Base-by-base conservation (phyloP, 805 yeast species). In the Sungouiella thailandica region DNA sequence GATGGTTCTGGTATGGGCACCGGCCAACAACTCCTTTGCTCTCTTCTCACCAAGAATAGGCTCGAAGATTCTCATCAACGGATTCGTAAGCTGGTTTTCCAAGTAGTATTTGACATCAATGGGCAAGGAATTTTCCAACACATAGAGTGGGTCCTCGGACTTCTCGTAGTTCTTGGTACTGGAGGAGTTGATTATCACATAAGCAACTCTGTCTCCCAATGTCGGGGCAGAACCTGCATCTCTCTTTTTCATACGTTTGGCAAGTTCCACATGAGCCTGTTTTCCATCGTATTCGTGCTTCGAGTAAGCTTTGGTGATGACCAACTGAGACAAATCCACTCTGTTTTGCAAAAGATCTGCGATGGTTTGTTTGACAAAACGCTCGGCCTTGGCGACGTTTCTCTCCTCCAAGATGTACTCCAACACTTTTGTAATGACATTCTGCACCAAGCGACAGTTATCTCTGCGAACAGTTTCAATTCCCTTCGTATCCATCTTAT, bases 381-480 rank as follows among this genome's bases (percentile, higher is more conserved):
- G 66, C 50, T 87, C 83, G 0, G 98, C 97, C 14, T 81, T 87
- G 7, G 69, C 72, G 12, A 88, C 95, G 53, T 93, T 83, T 47
- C 97, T 70, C 31, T 87, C 90, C 51, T 89, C 93, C 45, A 93
- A 65, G 39, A 94, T 87, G 41, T 76, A 74, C 41, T 85, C 86
- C 51, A 93, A 65, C 2, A 93, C 95, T 37, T 86, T 84, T 14
- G 96, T 94, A 60, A 93, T 85, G 13, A 94, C 98, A 51, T 85
- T 83, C 47, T 89, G 96, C 4, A 94, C 98, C 46, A 93, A 65
- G 26, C 95, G 76, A 60, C 99, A 93, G 45, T 95, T 94, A 55
- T 93, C 99, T 69, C 99, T 79, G 59, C 99, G 80, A 27, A 93
- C 99, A 0, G 98, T 93, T 52, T 95, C 99, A 41, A 93, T 83